phyloP scores from a whole-genome alignment of 306 rosid species.

The Hylodesmum podocarpum region DNA sequence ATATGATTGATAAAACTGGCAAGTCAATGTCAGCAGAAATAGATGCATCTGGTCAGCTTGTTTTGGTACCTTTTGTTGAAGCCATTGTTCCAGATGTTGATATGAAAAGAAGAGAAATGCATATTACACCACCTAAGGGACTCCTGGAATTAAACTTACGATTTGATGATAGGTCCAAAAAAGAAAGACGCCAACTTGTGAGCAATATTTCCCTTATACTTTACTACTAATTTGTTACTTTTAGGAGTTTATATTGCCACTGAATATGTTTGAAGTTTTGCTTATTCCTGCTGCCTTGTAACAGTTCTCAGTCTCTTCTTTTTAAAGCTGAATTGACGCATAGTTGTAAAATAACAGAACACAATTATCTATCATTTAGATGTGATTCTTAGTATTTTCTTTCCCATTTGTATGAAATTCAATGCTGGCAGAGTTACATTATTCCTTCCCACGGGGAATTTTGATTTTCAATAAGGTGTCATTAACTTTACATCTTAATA shows the following conservation, averaged over 20 bases:
- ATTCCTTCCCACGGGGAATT: not conserved
- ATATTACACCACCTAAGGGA: conserved; percentile 91
- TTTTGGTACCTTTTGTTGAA: conserved; percentile 93
- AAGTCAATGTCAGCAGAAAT: conserved; percentile 53
- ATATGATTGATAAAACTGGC: conserved; percentile 55
- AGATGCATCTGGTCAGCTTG: conserved; percentile 58
- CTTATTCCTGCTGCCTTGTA: not conserved
- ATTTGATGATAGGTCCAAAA: conserved; percentile 82
- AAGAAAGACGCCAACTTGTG: conserved; percentile 96
- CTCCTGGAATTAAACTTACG: conserved; percentile 84
- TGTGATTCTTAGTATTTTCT: not conserved
- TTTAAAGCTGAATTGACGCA: not conserved
- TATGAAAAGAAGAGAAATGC: conserved; percentile 63
- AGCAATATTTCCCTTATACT: conserved; percentile 61
- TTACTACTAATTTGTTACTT: conserved; percentile 31
- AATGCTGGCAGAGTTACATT: not conserved
- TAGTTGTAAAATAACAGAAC: not conserved
- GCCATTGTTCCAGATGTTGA: conserved; percentile 94
- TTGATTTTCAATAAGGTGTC: conserved; percentile 21
- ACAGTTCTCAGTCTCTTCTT: conserved; percentile 12
- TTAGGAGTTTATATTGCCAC: not conserved
- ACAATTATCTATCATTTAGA: conserved; percentile 10
- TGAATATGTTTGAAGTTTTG: not conserved
- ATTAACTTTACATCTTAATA: conserved; percentile 4
- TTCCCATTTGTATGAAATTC: conserved; percentile 7